These are phyloP conservation scores for Suaeda aralocaspica DNA, from an alignment of 148 eudicot genomes.

Conservation along the genomic window DNA sequence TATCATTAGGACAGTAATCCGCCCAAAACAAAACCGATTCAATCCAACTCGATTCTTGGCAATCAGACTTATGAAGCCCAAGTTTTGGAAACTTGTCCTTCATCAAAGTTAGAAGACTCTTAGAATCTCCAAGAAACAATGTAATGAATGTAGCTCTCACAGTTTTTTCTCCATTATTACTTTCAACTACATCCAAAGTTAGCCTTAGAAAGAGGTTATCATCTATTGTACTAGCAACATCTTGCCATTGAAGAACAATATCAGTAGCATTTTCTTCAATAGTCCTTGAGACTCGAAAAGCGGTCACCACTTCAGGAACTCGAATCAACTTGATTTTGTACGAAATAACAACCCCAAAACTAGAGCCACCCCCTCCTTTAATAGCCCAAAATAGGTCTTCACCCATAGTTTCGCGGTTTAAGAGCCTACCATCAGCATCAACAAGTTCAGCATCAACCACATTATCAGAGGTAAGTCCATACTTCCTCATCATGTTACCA, in stretches of 20 bases:
- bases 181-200: constrained; percentile 8
- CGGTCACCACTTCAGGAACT: constrained; percentile 16
- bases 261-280: constrained; percentile 1
- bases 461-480: constrained; percentile 15
- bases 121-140: constrained; percentile 13
- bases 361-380: constrained; percentile 19
- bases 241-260: constrained; percentile 17
- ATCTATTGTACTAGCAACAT: constrained; percentile 15
- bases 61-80: neutral
- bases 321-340: constrained; percentile 18
- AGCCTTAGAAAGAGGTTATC: constrained; percentile 15
- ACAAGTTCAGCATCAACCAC: constrained; percentile 15
- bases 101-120: constrained; percentile 7
- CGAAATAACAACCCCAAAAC: constrained; percentile 21
- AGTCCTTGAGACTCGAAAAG: constrained; percentile 16
- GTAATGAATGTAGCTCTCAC: constrained; percentile 14
- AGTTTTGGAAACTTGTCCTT: constrained; percentile 11
- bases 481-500: constrained; percentile 21
- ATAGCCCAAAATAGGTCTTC: constrained; percentile 26
- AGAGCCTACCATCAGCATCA: constrained; percentile 15
- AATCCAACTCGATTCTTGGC: constrained; percentile 15
- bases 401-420: constrained; percentile 19
- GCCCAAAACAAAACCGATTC: constrained; percentile 22
- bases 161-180: neutral
- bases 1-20: neutral